phyloP scores from a whole-genome alignment of 306 rosid species.

The Prunus dulcis region DNA sequence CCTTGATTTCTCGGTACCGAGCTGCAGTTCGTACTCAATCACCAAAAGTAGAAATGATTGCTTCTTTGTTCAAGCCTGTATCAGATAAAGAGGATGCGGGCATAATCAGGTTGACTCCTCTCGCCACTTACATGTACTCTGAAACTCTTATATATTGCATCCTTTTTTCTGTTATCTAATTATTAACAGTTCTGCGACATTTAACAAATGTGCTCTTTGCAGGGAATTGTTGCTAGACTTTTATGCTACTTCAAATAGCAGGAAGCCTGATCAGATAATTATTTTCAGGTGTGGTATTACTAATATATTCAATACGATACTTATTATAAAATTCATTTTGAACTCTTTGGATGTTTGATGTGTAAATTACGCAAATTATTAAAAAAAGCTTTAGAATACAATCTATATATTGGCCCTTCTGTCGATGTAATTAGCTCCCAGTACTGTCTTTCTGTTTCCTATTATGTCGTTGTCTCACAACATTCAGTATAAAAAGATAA shows the following conservation, averaged over 20 bases:
- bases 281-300: constrained; percentile 62
- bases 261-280: constrained; percentile 74
- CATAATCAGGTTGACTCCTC: constrained; percentile 48
- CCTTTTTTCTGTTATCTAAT: not conserved
- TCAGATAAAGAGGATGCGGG: constrained; percentile 68
- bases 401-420: not conserved
- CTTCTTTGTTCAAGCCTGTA: constrained; percentile 60
- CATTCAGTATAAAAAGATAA: too few species aligned
- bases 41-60: constrained; percentile 78
- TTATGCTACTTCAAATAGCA: constrained; percentile 54
- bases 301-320: not conserved
- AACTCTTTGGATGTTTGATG: not conserved
- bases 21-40: constrained; percentile 88
- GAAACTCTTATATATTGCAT: not conserved
- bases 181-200: not conserved
- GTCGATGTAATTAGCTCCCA: not conserved
- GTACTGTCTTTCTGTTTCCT: not conserved
- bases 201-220: constrained; percentile 8
- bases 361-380: not conserved
- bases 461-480: too few species aligned
- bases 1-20: constrained; percentile 73
- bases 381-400: not conserved
- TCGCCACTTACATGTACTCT: not conserved
- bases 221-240: constrained; percentile 80
- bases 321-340: not conserved